These are phyloP conservation scores for Aureobasidium sp. DNA, from an alignment of 2,329 filamentous ascomycete species.

Conservation along the genomic window DNA sequence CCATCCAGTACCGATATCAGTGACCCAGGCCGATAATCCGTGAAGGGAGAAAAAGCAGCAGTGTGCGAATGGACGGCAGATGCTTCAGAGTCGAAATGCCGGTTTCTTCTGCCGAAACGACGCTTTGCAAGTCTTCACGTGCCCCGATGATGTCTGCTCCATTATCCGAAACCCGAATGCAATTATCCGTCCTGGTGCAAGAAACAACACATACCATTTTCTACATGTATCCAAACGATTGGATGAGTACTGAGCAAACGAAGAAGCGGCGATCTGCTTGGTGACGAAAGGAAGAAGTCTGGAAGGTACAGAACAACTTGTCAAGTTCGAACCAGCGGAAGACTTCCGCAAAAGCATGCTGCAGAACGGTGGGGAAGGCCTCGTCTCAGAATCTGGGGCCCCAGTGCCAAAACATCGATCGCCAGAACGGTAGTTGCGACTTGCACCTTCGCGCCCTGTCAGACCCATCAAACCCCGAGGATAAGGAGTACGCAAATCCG, in stretches of 20 bases:
- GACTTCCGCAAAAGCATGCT: not conserved
- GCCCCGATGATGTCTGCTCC: not conserved
- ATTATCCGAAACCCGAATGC: not conserved
- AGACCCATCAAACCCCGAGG: not conserved
- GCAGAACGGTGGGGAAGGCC: not conserved
- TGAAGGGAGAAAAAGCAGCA: not conserved
- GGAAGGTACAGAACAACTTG: not conserved
- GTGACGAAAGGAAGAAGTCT: not conserved
- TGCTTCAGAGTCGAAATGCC: not conserved
- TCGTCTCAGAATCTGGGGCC: slow-evolving; percentile 5
- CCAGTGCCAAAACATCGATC: not conserved
- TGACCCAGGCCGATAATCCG: not conserved
- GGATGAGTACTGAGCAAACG: not conserved
- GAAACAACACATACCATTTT: not conserved
- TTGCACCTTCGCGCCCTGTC: slow-evolving; percentile 1
- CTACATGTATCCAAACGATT: not conserved
- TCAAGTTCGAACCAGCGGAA: slow-evolving; percentile 1
- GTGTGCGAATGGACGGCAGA: slow-evolving; percentile 4
- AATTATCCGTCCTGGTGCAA: not conserved
- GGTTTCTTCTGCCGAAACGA: slow-evolving; percentile 9
- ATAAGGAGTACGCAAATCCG: not conserved
- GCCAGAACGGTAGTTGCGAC: slow-evolving; percentile 5
- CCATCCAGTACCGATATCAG: slow-evolving; percentile 4
- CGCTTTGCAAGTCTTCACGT: not conserved
- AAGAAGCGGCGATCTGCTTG: not conserved